Evolutionary conservation across 2,329 filamentous ascomycete species (phyloP).

Genomic region (Drechslerella dactyloides): DNA sequence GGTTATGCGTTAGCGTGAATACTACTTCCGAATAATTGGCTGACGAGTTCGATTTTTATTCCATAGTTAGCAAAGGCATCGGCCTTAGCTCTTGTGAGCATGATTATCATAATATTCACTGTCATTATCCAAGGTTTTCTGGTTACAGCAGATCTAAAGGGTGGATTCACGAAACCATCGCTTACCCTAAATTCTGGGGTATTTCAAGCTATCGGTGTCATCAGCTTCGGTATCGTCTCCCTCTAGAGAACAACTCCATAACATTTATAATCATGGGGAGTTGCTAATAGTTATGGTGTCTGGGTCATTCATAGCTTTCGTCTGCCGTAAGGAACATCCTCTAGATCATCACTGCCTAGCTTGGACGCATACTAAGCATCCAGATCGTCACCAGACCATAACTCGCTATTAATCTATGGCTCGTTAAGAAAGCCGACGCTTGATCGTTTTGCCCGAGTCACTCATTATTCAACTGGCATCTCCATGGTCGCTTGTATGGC

Average conservation of each 20-base stretch:
- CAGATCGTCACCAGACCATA: constrained; percentile 71
- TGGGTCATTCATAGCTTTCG: constrained; percentile 63
- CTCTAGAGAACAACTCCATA: not conserved
- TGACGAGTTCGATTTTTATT: constrained; percentile 57
- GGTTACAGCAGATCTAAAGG: constrained; percentile 74
- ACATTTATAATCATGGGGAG: constrained; percentile 35
- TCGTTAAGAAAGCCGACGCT: constrained; percentile 92
- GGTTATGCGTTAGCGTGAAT: not conserved
- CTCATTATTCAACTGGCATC: constrained; percentile 87
- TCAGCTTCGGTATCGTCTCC: constrained; percentile 79
- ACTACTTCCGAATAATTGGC: not conserved
- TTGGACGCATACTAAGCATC: constrained; percentile 41
- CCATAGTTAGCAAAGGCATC: constrained; percentile 87
- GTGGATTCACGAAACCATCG: constrained; percentile 72
- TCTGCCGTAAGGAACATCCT: constrained; percentile 65
- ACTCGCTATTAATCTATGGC: constrained; percentile 95
- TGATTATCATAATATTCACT: constrained; percentile 86
- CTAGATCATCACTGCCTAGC: constrained; percentile 8
- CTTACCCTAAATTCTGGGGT: constrained; percentile 84
- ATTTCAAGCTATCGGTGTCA: constrained; percentile 95
- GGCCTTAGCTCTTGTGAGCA: constrained; percentile 88
- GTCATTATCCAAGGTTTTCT: constrained; percentile 82
- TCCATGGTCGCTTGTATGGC: constrained; percentile 90
- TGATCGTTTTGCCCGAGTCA: constrained; percentile 90
- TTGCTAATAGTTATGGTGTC: constrained; percentile 57